Percentiles rank a stretch among this genome's conserved stretches.
Conservation (phyloP, 208 protist genomes). For the Leishmania major region DNA sequence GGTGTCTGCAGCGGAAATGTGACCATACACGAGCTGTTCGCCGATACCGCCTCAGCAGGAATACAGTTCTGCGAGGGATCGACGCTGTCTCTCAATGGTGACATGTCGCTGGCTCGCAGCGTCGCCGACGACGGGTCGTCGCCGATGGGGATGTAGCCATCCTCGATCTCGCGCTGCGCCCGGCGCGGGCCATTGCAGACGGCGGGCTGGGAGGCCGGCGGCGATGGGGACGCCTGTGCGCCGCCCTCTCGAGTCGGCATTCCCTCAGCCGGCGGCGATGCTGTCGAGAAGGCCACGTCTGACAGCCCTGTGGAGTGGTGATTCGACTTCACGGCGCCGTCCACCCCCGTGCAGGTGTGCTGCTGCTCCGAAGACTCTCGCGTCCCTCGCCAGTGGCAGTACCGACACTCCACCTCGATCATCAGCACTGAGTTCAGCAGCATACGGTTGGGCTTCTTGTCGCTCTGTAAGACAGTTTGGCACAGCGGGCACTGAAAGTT, state of each 20-base stretch:
- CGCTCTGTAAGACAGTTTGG: conserved; percentile 37
- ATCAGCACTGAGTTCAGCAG: conserved; percentile 65
- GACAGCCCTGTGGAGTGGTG: not conserved
- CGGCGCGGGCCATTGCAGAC: conserved; percentile 8
- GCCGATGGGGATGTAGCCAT: conserved; percentile 23
- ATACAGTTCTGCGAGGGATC: not conserved
- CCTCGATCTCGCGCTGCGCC: conserved; percentile 30
- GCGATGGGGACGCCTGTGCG: not conserved
- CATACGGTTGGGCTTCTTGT: conserved; percentile 60
- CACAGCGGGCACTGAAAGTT: conserved; percentile 64
- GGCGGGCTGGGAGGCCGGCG: not conserved
- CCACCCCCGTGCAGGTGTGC: conserved; percentile 18
- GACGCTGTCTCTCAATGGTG: not conserved
- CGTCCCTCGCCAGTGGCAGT: conserved; percentile 70
- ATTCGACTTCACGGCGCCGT: not conserved
- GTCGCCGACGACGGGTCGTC: conserved; percentile 18
- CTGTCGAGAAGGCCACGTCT: not conserved
- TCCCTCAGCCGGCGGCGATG: not conserved
- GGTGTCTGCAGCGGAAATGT: not conserved
- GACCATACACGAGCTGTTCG: not conserved
- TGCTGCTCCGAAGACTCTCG: conserved; percentile 36
- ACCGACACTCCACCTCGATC: conserved; percentile 57
- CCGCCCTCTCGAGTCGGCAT: not conserved
- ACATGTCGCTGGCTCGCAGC: not conserved
- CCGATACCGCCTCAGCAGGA: not conserved